Evolutionary conservation across 1,284 basidiomycete species (phyloP).

Genomic region (Wallemia mellicola): DNA sequence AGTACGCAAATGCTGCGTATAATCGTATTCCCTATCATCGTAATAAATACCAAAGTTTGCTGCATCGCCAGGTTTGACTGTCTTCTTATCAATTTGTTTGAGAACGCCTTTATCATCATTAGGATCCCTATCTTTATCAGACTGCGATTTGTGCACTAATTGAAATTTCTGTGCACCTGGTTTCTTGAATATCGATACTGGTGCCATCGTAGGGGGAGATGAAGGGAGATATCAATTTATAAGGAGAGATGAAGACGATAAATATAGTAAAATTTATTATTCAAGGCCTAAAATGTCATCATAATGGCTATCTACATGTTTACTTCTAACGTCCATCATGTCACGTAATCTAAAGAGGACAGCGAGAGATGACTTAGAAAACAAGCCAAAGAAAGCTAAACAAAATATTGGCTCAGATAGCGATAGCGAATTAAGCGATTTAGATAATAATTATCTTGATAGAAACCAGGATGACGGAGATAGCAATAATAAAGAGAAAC

Average conservation of each 20-base stretch:
- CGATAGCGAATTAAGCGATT: not conserved
- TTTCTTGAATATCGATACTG: slow-evolving; percentile 47
- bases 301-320: not conserved
- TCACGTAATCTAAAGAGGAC: not conserved
- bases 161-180: slow-evolving; percentile 76
- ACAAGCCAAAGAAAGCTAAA: not conserved
- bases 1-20: slow-evolving; percentile 78
- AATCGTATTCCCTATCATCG: slow-evolving; percentile 95
- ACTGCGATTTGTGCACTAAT: slow-evolving; percentile 82
- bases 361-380: not conserved
- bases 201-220: not conserved
- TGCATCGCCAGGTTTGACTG: slow-evolving; percentile 42
- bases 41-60: slow-evolving; percentile 71
- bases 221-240: not conserved
- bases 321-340: not conserved
- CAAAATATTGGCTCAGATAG: not conserved
- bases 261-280: no score
- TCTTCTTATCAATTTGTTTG: slow-evolving; percentile 37
- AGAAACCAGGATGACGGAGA: not conserved
- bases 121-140: slow-evolving; percentile 48
- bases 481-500: not conserved
- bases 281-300: no score
- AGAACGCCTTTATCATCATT: slow-evolving; percentile 69
- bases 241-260: no score
- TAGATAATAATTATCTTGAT: not conserved